phyloP scores from a whole-genome alignment of 1,284 basidiomycete genomes.

The Sporisorium iseilematis-ciliati region DNA sequence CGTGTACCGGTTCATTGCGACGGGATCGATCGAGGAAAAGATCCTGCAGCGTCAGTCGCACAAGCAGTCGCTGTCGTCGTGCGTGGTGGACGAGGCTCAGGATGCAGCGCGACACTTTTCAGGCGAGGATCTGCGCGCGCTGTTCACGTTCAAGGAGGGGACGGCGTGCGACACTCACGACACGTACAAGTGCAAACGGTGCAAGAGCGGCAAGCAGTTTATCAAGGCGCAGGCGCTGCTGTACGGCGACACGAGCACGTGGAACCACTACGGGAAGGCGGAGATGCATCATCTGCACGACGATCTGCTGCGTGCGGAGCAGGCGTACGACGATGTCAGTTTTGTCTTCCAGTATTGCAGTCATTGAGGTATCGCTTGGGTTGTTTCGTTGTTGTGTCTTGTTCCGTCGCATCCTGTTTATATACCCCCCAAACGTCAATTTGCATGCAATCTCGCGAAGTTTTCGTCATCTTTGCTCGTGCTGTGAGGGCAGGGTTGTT shows the following conservation, averaged over 20 bases:
- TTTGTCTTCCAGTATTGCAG: constrained; percentile 71
- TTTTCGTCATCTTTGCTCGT: neutral
- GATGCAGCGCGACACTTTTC: constrained; percentile 97
- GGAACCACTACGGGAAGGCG: constrained; percentile 94
- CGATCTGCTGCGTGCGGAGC: constrained; percentile 91
- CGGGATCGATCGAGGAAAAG: constrained; percentile 98
- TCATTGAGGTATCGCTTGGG: too few relatives aligned
- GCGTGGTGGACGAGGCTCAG: constrained; percentile 96
- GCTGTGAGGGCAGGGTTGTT: neutral
- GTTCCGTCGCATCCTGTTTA: neutral
- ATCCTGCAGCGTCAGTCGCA: constrained; percentile 90
- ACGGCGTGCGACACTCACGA: constrained; percentile 91
- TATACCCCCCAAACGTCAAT: neutral
- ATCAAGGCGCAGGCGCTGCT: constrained; percentile 86
- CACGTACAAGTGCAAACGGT: constrained; percentile 88
- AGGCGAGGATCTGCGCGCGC: constrained; percentile 84
- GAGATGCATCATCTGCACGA: constrained; percentile 94
- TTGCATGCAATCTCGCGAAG: neutral
- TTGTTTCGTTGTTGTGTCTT: too few relatives aligned
- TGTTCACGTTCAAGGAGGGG: constrained; percentile 90
- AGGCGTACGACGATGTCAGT: constrained; percentile 81
- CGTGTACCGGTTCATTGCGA: constrained; percentile 97
- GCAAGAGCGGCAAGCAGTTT: constrained; percentile 85
- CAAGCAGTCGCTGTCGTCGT: constrained; percentile 95
- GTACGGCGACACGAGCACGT: constrained; percentile 98